Conservation (phyloP, 306 rosid species). For the Heteromeles arbutifolia region DNA sequence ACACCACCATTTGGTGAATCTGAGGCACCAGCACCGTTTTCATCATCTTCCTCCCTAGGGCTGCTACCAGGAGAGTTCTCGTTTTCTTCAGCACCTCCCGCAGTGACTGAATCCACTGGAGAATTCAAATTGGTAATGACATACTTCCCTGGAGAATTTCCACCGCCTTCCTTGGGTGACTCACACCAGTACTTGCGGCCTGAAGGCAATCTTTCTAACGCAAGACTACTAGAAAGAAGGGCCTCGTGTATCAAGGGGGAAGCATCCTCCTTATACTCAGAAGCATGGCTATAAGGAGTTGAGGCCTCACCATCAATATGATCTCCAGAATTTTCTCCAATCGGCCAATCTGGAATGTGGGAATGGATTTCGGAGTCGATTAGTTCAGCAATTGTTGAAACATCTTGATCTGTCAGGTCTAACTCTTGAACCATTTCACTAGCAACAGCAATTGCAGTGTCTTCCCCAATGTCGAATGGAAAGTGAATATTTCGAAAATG, state of each 20-base stretch:
- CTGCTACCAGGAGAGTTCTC: slow-evolving; percentile 15
- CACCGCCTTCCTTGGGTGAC: slow-evolving; percentile 62
- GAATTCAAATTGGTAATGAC: slow-evolving; percentile 40
- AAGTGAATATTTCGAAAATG: slow-evolving; percentile 83
- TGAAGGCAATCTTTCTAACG: slow-evolving; percentile 73
- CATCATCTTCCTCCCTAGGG: slow-evolving; percentile 3
- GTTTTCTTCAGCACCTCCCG: slow-evolving; percentile 9
- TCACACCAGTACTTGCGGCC: slow-evolving; percentile 93
- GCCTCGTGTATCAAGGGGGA: slow-evolving; percentile 35
- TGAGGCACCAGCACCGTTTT: slow-evolving; percentile 14
- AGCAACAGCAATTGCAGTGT: slow-evolving; percentile 84
- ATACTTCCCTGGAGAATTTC: slow-evolving; percentile 43
- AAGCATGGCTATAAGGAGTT: slow-evolving; percentile 18
- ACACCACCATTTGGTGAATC: slow-evolving; percentile 17
- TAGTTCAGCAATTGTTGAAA: slow-evolving; percentile 71
- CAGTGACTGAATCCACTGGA: slow-evolving; percentile 13
- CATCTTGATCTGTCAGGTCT: slow-evolving; percentile 90
- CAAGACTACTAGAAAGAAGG: slow-evolving; percentile 29
- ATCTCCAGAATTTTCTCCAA: slow-evolving; percentile 24
- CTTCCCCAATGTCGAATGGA: slow-evolving; percentile 80
- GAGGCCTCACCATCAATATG: slow-evolving; percentile 24
- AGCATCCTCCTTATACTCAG: slow-evolving; percentile 35
- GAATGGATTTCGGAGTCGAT: slow-evolving; percentile 67
- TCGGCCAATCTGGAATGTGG: slow-evolving; percentile 64
- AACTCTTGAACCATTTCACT: slow-evolving; percentile 97